A percentile compares a stretch with the other conserved stretches of the same genome.
These are phyloP conservation scores for Pichia ethanolica DNA, from an alignment of 805 yeast genomes.

Conservation along the genomic window DNA sequence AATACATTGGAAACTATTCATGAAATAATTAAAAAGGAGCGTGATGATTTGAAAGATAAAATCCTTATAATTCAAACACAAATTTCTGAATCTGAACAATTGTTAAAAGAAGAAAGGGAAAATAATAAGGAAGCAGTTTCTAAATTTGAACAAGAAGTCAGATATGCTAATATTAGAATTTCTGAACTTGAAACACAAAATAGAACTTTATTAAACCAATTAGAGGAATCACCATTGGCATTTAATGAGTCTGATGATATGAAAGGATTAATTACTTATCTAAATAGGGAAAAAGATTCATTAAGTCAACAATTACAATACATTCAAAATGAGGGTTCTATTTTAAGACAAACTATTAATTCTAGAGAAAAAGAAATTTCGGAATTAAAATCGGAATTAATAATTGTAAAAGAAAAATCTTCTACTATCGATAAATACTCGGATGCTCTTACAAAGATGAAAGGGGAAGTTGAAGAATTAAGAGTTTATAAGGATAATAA, in stretches of 20 bases:
- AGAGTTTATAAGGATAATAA: constrained; percentile 26
- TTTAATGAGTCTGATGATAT: constrained; percentile 26
- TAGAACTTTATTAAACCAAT: constrained; percentile 56
- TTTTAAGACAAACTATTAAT: constrained; percentile 44
- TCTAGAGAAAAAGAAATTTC: constrained; percentile 43
- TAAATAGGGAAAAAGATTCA: constrained; percentile 72
- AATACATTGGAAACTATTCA: constrained; percentile 14
- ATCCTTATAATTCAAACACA: constrained; percentile 33
- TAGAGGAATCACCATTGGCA: constrained; percentile 32
- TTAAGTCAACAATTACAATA: constrained; percentile 51
- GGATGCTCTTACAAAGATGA: constrained; percentile 18
- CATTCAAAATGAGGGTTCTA: constrained; percentile 45
- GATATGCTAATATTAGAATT: constrained; percentile 35
- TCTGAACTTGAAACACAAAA: constrained; percentile 63
- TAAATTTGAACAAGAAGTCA: constrained; percentile 40
- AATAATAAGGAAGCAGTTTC: constrained; percentile 40
- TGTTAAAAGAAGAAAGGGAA: constrained; percentile 31
- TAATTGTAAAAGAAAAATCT: constrained; percentile 22
- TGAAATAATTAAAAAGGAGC: constrained; percentile 9
- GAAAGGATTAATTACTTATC: constrained; percentile 48
- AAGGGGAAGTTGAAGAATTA: constrained; percentile 22
- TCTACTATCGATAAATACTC: constrained; percentile 18
- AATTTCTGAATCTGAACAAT: constrained; percentile 27
- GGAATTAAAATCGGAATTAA: constrained; percentile 42
- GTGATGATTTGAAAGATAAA: constrained; percentile 16